phyloP scores from a whole-genome alignment of 352 stramenopile species.

The Globisporangium parvum region DNA sequence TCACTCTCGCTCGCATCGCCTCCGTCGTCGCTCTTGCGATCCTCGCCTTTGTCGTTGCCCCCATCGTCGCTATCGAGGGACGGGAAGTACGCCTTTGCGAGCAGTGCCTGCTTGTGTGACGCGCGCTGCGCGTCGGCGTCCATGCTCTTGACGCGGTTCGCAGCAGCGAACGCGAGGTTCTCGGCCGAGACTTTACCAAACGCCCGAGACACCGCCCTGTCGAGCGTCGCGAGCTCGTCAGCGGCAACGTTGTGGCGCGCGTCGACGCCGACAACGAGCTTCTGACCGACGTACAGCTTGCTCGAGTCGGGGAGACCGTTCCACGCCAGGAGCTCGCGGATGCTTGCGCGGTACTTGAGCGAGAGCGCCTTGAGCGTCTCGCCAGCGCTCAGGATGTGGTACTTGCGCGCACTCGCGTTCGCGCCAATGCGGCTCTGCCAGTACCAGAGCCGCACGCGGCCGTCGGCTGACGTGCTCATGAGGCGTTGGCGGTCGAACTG shows the following conservation, averaged over 20 bases:
- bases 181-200: conserved; percentile 63
- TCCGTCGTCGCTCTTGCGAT: conserved; percentile 11
- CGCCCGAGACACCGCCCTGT: conserved; percentile 32
- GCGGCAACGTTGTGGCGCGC: conserved; percentile 25
- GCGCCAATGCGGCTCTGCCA: conserved; percentile 51
- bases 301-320: conserved; percentile 65
- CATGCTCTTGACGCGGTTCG: conserved; percentile 45
- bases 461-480: conserved; percentile 60
- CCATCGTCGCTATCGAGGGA: conserved; percentile 19
- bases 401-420: conserved; percentile 39
- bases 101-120: conserved; percentile 38
- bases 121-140: conserved; percentile 57
- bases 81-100: conserved; percentile 68
- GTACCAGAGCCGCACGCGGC: conserved; percentile 53
- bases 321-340: conserved; percentile 59
- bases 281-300: conserved; percentile 71
- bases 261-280: conserved; percentile 60
- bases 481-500: conserved; percentile 69
- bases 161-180: conserved; percentile 55
- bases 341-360: conserved; percentile 72
- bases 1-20: background rate
- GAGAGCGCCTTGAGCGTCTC: conserved; percentile 69
- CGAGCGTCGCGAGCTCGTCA: conserved; percentile 56
- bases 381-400: conserved; percentile 62
- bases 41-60: conserved; percentile 17